Conservation (phyloP, 176 grass and related monocot species). For the Echinochloa phyllopogon region DNA sequence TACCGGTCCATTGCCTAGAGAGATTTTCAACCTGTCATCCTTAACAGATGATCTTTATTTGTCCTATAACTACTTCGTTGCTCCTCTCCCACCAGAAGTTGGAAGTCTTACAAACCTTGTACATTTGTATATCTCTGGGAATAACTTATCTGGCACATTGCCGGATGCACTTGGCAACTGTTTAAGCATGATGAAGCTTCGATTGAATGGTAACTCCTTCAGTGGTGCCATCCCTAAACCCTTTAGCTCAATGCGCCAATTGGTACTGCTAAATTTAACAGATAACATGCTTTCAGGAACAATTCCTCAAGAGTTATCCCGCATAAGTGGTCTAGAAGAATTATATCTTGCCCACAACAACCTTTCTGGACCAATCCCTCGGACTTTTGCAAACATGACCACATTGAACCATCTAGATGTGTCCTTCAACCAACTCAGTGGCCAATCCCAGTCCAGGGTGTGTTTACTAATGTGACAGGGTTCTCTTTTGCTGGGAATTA, state of each 20-base stretch:
- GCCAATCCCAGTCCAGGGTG: constrained; percentile 44
- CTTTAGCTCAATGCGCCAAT: neutral
- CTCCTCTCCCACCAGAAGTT: neutral
- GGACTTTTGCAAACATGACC: constrained; percentile 1
- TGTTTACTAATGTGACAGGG: constrained; percentile 48
- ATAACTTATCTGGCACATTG: neutral
- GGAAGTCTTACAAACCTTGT: constrained; percentile 3
- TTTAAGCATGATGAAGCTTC: neutral
- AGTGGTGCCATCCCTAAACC: neutral
- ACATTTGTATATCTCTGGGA: neutral
- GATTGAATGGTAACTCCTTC: neutral
- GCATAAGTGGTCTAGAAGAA: neutral
- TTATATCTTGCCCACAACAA: neutral
- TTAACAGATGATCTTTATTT: constrained; percentile 10
- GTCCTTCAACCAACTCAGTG: constrained; percentile 55
- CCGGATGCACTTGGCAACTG: constrained; percentile 6
- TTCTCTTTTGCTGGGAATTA: constrained; percentile 48
- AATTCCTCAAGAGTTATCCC: neutral
- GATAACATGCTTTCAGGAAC: constrained; percentile 1
- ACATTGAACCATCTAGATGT: constrained; percentile 46
- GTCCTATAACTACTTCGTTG: neutral
- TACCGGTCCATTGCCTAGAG: neutral
- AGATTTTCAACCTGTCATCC: constrained; percentile 9
- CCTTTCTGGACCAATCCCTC: neutral
- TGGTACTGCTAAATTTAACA: neutral